Conservation (phyloP, 2,329 filamentous ascomycete species). For the Tolypocladium album region DNA sequence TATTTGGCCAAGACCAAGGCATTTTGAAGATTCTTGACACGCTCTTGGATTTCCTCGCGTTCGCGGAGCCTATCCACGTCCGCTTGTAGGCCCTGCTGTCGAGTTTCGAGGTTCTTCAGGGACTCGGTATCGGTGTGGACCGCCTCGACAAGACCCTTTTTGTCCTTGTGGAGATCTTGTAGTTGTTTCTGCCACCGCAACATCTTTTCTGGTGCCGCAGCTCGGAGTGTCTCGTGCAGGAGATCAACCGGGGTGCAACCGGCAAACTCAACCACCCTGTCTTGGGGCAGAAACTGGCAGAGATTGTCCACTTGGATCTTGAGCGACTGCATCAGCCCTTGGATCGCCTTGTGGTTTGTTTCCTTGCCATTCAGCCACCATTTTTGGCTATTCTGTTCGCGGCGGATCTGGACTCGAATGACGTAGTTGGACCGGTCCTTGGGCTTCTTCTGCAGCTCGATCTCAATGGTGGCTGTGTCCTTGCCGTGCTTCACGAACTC, state of each 20-base stretch:
- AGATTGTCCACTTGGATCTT: conserved; percentile 96
- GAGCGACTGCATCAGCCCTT: conserved; percentile 56
- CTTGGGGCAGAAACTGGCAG: conserved; percentile 93
- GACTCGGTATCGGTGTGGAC: conserved; percentile 49
- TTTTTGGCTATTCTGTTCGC: conserved; percentile 70
- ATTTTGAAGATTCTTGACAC: conserved; percentile 53
- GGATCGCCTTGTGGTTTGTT: conserved; percentile 51
- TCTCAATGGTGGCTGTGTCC: conserved; percentile 70
- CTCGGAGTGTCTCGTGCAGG: conserved; percentile 75
- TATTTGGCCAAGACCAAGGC: conserved; percentile 58
- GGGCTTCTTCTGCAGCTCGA: conserved; percentile 66
- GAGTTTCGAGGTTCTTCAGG: conserved; percentile 56
- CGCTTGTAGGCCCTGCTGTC: conserved; percentile 63
- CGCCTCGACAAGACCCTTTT: conserved; percentile 52
- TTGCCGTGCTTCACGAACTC: conserved; percentile 92
- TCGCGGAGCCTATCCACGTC: conserved; percentile 79
- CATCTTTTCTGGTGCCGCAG: conserved; percentile 76
- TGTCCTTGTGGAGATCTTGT: conserved; percentile 54
- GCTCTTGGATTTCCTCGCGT: conserved; percentile 55
- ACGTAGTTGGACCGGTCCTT: conserved; percentile 55
- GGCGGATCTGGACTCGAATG: conserved; percentile 65
- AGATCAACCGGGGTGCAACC: conserved; percentile 72
- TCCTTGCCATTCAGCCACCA: conserved; percentile 66
- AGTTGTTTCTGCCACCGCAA: conserved; percentile 66
- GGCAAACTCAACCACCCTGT: conserved; percentile 91